Conservation (phyloP, 306 rosid species). For the Prunus campanulata region DNA sequence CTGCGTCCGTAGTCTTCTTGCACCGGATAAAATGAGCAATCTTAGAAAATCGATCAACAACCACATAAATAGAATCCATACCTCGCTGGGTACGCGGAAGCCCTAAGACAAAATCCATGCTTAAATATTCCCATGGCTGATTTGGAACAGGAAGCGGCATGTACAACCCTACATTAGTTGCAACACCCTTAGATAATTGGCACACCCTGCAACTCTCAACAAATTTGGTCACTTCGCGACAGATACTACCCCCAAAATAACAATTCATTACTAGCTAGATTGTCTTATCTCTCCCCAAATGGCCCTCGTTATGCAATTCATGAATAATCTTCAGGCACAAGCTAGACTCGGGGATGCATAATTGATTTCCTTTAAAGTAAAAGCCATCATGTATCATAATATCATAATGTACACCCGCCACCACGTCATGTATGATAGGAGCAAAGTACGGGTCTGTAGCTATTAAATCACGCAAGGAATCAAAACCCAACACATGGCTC, state of each 20-base stretch:
- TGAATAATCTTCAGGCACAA: neutral
- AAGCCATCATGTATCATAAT: neutral
- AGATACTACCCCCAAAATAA: neutral
- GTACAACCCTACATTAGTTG: neutral
- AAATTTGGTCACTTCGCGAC: neutral
- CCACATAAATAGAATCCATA: neutral
- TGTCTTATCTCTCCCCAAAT: neutral
- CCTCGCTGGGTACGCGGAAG: neutral
- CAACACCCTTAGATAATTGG: neutral
- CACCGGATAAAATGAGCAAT: neutral
- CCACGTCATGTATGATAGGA: neutral
- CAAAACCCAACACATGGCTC: neutral
- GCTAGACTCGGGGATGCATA: neutral
- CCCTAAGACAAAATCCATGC: neutral
- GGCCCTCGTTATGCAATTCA: neutral
- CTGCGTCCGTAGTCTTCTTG: neutral
- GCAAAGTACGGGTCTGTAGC: neutral
- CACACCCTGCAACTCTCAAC: neutral
- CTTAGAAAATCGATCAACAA: neutral
- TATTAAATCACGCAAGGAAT: neutral
- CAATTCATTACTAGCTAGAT: neutral
- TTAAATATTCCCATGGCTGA: neutral
- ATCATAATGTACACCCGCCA: rapidly evolving
- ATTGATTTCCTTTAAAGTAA: neutral
- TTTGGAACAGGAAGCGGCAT: neutral